Evolutionary conservation across 164 flowering plant genomes (phyloP), one percentile per base, ranked within the genome.

Genomic region (Tetrastigma voinierianum): DNA sequence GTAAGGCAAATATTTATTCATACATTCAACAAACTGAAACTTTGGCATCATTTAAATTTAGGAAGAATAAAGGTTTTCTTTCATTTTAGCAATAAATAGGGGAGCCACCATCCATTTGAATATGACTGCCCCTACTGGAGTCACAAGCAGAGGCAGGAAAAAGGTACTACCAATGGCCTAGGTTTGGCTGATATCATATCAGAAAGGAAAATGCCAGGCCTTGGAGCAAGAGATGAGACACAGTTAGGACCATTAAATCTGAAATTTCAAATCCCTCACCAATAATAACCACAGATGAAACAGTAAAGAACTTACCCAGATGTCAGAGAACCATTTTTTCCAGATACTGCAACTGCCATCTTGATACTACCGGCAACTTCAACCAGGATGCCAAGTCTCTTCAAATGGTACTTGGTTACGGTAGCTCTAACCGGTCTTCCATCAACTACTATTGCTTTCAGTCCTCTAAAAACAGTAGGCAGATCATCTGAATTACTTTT

Each of bases 341-440:
- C 76, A 59, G 65, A 68, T 19, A 67, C 44, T 46, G 80, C 62
- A 69, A 74, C 69, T 8, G 80, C 90, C 44, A 45, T 67, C 21
- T 70, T 80, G 62, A 88, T 67, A 75, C 76, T 80, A 72, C 71
- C 69, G 0, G 70, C 84, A 59, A 82, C 79, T 56, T 89, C 90
- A 52, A 82, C 88, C 16, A 20, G 19, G n/a, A 93, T 76, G 24
- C 98, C 96, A 49, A 93, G 94, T 68, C 98, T 81, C 77, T 82
- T 82, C 61, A 93, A 70, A 72, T 93, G 98, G 73, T 89, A 93
- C 73, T 65, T 83, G 20, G 97, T 91, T n/a, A 93, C 90, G 62
- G 89, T 85, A 65, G 91, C 96, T 81, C 98, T 85, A 21, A 90
- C 87, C 7, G 90, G 93, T 71, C 83, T 89, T 24, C 69, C 80